Evolutionary conservation across 2,329 filamentous ascomycete species (phyloP).

Genomic region (Aspergillus glaucus): DNA sequence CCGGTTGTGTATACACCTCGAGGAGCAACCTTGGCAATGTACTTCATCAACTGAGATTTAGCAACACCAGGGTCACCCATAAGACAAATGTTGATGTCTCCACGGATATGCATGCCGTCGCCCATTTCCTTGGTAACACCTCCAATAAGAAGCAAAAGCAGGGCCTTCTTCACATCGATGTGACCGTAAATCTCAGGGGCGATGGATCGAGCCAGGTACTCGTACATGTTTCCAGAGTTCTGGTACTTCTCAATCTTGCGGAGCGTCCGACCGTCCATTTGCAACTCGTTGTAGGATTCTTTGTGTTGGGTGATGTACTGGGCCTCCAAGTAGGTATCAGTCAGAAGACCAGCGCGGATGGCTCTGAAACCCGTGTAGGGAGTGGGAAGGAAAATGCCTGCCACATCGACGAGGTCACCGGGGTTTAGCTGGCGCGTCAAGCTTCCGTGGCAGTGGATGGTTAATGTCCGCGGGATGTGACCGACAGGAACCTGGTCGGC

Average conservation of each 20-base stretch:
- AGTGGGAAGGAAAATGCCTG: slow-evolving; percentile 91
- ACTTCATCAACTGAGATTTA: slow-evolving; percentile 96
- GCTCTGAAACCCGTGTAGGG: slow-evolving; percentile 99
- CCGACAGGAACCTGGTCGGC: slow-evolving; percentile 98
- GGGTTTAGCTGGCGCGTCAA: slow-evolving; percentile 83
- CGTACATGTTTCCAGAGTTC: slow-evolving; percentile 85
- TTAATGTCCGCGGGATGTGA: slow-evolving; percentile 88
- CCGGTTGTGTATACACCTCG: slow-evolving; percentile 81
- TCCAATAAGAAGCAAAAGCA: slow-evolving; percentile 89
- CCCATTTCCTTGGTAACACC: slow-evolving; percentile 95
- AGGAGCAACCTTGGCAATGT: slow-evolving; percentile 95
- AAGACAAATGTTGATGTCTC: slow-evolving; percentile 95
- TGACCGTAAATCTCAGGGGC: slow-evolving; percentile 97
- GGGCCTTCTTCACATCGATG: slow-evolving; percentile 93
- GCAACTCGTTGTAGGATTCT: slow-evolving; percentile 91
- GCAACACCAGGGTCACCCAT: slow-evolving; percentile 99
- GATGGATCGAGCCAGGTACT: slow-evolving; percentile 91
- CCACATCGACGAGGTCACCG: slow-evolving; percentile 88
- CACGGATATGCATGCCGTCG: slow-evolving; percentile 97
- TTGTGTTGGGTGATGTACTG: slow-evolving; percentile 94
- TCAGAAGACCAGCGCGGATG: slow-evolving; percentile 90
- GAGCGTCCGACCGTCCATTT: slow-evolving; percentile 71
- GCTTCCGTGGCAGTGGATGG: slow-evolving; percentile 80
- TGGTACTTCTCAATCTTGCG: slow-evolving; percentile 80
- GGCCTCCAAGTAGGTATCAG: slow-evolving; percentile 93